Conservation (phyloP, 2,329 filamentous ascomycete genomes). For the Chrysoporthe deuterocubensis region DNA sequence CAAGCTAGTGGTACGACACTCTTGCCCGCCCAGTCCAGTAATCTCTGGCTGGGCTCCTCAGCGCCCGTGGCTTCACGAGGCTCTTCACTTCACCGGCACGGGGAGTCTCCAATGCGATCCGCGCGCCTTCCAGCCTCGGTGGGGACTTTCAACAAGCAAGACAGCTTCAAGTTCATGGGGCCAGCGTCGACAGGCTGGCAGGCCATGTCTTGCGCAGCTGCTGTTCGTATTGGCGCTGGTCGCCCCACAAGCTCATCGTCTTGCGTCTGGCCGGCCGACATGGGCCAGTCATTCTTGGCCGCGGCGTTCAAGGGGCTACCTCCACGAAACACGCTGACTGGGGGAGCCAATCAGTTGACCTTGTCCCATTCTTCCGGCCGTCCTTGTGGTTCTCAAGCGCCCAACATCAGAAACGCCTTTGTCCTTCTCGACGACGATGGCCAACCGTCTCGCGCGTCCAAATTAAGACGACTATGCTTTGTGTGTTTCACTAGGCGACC, state of each 20-base stretch:
- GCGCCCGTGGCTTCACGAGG: too few relatives aligned
- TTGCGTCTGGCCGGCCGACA: background rate
- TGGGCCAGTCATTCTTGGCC: background rate
- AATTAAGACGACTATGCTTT: background rate
- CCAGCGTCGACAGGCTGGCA: background rate
- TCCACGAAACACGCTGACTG: background rate
- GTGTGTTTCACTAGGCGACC: slow-evolving; percentile 10
- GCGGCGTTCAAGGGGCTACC: background rate
- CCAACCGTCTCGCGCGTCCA: background rate
- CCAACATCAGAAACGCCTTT: slow-evolving; percentile 4
- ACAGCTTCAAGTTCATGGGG: background rate
- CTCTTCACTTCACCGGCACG: too few relatives aligned
- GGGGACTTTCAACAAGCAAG: background rate
- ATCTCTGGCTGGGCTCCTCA: too few relatives aligned
- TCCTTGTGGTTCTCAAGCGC: slow-evolving; percentile 4
- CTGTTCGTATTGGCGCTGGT: background rate
- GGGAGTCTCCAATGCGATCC: too few relatives aligned
- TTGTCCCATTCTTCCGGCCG: background rate
- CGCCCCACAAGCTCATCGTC: background rate
- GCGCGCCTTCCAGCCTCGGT: too few relatives aligned
- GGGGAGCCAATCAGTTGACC: slow-evolving; percentile 1
- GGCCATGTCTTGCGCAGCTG: background rate
- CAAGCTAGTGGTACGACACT: background rate
- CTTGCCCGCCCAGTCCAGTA: too few relatives aligned
- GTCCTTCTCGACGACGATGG: background rate